A percentile compares a stretch with the other conserved stretches of the same genome.
phyloP scores from a whole-genome alignment of 495 filamentous ascomycete genomes.

The Bombardia bombarda region DNA sequence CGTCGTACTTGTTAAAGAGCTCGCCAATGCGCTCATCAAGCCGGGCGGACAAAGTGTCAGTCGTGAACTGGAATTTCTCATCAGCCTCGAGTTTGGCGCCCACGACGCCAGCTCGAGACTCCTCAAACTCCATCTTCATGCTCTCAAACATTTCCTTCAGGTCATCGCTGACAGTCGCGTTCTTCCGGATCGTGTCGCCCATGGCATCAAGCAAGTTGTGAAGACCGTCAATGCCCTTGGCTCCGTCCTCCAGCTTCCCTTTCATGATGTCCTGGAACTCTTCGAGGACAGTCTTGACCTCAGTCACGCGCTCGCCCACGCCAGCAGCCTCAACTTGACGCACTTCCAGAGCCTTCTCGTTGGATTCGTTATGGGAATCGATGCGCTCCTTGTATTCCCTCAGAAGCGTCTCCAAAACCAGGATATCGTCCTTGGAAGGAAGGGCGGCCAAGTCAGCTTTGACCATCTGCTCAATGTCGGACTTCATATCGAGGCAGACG shows the following conservation, averaged over 20 bases:
- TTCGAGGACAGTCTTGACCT: constrained; percentile 43
- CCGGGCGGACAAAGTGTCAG: constrained; percentile 66
- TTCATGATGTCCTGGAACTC: constrained; percentile 41
- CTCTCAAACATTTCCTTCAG: constrained; percentile 74
- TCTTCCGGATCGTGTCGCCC: constrained; percentile 49
- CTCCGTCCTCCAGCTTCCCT: constrained; percentile 43
- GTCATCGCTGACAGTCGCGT: constrained; percentile 46
- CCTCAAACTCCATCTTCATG: constrained; percentile 74
- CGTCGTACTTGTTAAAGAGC: constrained; percentile 74
- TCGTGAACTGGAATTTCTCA: constrained; percentile 61
- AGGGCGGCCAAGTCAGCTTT: constrained; percentile 58
- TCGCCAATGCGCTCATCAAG: constrained; percentile 73
- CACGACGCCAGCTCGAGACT: constrained; percentile 59
- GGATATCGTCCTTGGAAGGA: constrained; percentile 54
- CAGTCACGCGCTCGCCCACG: constrained; percentile 40
- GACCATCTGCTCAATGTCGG: constrained; percentile 61
- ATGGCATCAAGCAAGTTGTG: constrained; percentile 55
- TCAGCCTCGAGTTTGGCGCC: constrained; percentile 65
- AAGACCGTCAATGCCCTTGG: constrained; percentile 39
- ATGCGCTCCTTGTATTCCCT: constrained; percentile 63
- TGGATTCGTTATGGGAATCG: constrained; percentile 60
- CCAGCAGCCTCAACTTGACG: constrained; percentile 48
- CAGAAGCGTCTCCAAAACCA: constrained; percentile 47
- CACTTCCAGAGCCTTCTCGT: constrained; percentile 72
- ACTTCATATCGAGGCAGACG: constrained; percentile 72